phyloP scores from a whole-genome alignment of 805 yeast genomes.

The Ogataea neopini region DNA sequence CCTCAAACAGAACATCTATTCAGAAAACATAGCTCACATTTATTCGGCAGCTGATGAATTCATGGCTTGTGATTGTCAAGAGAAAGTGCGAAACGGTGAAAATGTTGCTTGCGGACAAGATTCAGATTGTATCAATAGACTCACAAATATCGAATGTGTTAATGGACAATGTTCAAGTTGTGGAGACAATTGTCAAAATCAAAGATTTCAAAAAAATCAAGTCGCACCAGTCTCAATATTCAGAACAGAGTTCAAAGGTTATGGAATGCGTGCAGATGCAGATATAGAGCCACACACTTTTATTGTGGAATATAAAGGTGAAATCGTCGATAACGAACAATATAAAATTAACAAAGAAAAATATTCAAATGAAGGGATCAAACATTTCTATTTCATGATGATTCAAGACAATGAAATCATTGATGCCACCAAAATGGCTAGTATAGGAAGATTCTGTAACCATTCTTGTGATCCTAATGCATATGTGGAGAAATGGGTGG shows the following conservation, averaged over 20 bases:
- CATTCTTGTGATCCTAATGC: conserved; percentile 96
- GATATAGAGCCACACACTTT: conserved; percentile 64
- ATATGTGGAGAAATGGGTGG: conserved; percentile 96
- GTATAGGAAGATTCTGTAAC: conserved; percentile 87
- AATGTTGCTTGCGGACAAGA: conserved; percentile 79
- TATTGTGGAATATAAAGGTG: conserved; percentile 91
- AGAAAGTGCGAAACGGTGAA: conserved; percentile 44
- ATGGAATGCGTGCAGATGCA: conserved; percentile 75
- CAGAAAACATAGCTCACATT: conserved; percentile 60
- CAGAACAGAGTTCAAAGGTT: conserved; percentile 82
- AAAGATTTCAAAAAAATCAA: conserved; percentile 76
- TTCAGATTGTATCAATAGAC: conserved; percentile 87
- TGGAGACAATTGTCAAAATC: conserved; percentile 81
- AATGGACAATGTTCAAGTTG: conserved; percentile 63
- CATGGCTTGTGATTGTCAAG: conserved; percentile 89
- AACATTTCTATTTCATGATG: conserved; percentile 96
- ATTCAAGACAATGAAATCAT: conserved; percentile 88
- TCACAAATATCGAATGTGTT: conserved; percentile 90
- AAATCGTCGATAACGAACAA: conserved; percentile 79
- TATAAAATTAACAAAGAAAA: conserved; percentile 73
- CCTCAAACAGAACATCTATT: conserved; percentile 62
- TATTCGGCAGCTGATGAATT: conserved; percentile 68
- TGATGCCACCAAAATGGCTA: conserved; percentile 90
- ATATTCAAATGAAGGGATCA: conserved; percentile 67
- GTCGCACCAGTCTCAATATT: conserved; percentile 82